Conservation (phyloP, 352 stramenopile species). For the Blastocystis sp. region DNA sequence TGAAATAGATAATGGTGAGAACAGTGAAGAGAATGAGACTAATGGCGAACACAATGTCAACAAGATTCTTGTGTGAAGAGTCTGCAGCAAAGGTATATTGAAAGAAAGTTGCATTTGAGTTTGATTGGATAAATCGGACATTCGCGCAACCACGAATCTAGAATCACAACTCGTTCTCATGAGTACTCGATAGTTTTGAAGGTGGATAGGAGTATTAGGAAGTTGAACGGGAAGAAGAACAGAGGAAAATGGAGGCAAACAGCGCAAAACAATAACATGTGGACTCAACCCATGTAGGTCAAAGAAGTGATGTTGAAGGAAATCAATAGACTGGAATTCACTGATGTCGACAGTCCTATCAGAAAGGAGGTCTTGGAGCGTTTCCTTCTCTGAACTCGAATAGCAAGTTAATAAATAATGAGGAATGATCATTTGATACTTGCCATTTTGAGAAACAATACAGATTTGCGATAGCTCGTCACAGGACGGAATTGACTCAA, state of each 20-base stretch:
- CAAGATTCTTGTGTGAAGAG: not conserved
- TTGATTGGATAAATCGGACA: not conserved
- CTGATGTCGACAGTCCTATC: not conserved
- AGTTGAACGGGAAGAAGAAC: not conserved
- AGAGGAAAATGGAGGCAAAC: not conserved
- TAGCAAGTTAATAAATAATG: constrained; percentile 26
- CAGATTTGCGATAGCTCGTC: constrained; percentile 9
- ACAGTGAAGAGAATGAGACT: not conserved
- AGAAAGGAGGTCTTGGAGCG: not conserved
- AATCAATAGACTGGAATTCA: not conserved
- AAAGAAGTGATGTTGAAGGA: not conserved
- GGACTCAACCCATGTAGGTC: not conserved
- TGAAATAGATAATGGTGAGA: not conserved
- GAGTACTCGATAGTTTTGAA: not conserved
- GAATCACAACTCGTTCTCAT: too few species aligned
- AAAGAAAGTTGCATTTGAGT: not conserved
- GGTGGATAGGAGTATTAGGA: not conserved
- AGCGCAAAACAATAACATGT: not conserved
- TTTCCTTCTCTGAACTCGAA: not conserved
- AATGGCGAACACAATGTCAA: not conserved
- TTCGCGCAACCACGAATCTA: not conserved
- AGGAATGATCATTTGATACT: not conserved
- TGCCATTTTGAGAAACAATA: not conserved
- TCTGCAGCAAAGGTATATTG: not conserved
- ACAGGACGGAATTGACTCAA: constrained; percentile 31